Percentiles rank a stretch among this genome's conserved stretches.
Evolutionary conservation across 306 rosid species (phyloP).

Genomic region (Benincasa hispida): DNA sequence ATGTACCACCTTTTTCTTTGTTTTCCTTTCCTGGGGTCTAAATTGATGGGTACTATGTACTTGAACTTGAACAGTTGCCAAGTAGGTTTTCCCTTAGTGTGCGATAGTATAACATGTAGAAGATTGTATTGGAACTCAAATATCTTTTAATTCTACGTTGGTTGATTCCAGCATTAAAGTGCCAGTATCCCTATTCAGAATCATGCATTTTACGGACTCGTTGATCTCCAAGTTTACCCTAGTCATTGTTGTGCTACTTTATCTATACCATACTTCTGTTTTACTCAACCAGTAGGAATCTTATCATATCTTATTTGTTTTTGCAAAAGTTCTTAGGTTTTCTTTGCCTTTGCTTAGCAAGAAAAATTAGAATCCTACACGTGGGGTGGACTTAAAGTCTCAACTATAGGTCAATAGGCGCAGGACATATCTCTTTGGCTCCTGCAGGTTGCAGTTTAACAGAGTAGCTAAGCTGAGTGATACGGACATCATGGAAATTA

Average conservation of each 20-base stretch:
- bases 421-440: background rate
- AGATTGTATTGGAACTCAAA: background rate
- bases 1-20: background rate
- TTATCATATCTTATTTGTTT: background rate
- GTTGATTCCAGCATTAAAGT: background rate
- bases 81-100: background rate
- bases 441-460: slow-evolving; percentile 3
- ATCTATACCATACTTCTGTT: background rate
- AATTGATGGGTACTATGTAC: background rate
- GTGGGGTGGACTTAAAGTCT: background rate
- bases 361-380: background rate
- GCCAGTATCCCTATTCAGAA: background rate
- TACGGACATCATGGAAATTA: background rate
- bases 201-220: background rate
- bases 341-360: background rate
- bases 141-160: background rate
- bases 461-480: background rate
- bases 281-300: background rate
- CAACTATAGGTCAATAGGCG: background rate
- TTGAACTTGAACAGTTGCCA: background rate
- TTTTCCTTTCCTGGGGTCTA: background rate
- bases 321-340: background rate
- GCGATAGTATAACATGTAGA: background rate
- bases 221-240: background rate
- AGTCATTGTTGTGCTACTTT: background rate